Base-by-base conservation (phyloP, 805 yeast species). In the Starmerella cellae region DNA sequence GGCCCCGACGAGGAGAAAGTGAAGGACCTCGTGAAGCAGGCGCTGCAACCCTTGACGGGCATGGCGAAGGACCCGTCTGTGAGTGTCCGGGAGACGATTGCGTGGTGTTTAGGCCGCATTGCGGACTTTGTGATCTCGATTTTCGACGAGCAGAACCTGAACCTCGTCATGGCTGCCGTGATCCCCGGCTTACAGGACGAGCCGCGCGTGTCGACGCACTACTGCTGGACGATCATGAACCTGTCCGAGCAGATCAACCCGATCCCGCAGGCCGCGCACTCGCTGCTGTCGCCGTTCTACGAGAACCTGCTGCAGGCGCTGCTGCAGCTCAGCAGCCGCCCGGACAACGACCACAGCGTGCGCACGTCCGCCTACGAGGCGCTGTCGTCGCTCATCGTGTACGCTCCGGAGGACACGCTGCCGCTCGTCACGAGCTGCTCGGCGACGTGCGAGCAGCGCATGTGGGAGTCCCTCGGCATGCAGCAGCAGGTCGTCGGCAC, bases 331-430 rank as follows among this genome's bases (percentile, higher is more conserved):
- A 75, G 91, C 20, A 75, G 72, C 34, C 75, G 79, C 55, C 55
- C 65, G 16, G 95, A 84, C 56, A 91, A 91, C 56, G 97, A 88
- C 59, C 71, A 74, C 57, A 77, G 83, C 46, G 74, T 94, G 5
- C 73, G 97, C 58, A 88, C 97, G 2, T 84, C 96, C n/a, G 94
- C 97, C 2, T 91, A 84, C 60, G 95, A 93, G 63, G 94, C 96
- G 0, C 66, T 91, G 51, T 77, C 94, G 2, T 70, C 88, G 0
- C 66, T 87, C 56, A 94, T 88, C 20, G 70, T 77, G 37, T 80
- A 73, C 60, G 71, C 88, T 55, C 75, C 93, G 5, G 69, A 68
- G 35, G 82, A 75, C 55, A 80, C 80, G 32, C 68, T 81, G 60
- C 75, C 74, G 29, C 61, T 76, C 20, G 78, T 87, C 29, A 77